Percentiles rank a stretch among this genome's conserved stretches.
Evolutionary conservation across 192 early-diverging fungal species (phyloP).

Genomic region (Rhizophagus clarus): DNA sequence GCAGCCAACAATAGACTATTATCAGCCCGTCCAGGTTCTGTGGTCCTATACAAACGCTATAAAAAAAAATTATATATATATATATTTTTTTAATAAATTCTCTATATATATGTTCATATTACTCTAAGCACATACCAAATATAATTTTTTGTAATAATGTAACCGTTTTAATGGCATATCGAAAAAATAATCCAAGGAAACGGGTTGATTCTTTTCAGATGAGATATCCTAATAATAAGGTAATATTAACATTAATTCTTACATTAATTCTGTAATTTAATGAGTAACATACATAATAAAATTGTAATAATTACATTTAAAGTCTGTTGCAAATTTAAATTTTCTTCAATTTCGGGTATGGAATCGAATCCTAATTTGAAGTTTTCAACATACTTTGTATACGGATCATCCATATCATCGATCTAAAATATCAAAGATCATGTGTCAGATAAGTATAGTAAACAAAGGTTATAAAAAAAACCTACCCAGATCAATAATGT

Average conservation of each 20-base stretch:
- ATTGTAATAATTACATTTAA: not conserved
- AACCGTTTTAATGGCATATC: constrained; percentile 54
- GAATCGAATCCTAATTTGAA: not conserved
- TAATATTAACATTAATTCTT: not conserved
- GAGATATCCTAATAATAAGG: constrained; percentile 46
- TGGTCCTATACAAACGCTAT: constrained; percentile 51
- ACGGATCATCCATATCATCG: not conserved
- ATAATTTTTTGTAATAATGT: constrained; percentile 58
- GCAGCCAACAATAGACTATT: constrained; percentile 47
- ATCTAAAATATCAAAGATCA: not conserved
- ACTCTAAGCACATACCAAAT: constrained; percentile 42
- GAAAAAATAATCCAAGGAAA: constrained; percentile 53
- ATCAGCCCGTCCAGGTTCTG: constrained; percentile 53
- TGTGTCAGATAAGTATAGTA: not conserved
- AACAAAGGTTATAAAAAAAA: not conserved
- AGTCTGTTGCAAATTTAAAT: not conserved
- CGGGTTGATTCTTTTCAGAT: constrained; percentile 42
- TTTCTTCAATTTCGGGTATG: not conserved
- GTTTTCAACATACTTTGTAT: not conserved
- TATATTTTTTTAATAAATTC: not conserved
- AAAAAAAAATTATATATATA: not conserved
- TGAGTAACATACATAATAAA: not conserved
- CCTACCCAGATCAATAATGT: not conserved
- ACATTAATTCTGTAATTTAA: not conserved
- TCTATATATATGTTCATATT: not conserved